Evolutionary conservation across 75 land plant genomes (phyloP).

Genomic region (Larix kaempferi): DNA sequence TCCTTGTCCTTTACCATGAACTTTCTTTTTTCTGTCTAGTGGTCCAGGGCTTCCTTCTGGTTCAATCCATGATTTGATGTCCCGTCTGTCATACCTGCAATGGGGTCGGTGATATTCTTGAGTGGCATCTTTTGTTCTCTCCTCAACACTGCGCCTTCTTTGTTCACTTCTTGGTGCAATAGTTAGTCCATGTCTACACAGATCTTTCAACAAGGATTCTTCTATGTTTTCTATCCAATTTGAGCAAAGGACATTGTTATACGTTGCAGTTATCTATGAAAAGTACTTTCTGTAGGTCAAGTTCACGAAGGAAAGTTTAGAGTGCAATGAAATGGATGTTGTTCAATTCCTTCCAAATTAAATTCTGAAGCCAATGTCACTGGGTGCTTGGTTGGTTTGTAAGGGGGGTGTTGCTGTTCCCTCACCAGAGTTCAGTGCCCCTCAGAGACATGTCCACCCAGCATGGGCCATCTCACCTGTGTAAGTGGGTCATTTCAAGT

Average conservation of each 20-base stretch:
- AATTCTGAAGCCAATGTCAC: not conserved
- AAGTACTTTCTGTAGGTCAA: not conserved
- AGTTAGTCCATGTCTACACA: not conserved
- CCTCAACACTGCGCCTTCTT: not conserved
- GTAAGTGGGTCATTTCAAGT: too few species aligned
- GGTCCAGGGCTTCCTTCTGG: not conserved
- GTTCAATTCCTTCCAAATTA: not conserved
- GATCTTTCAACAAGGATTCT: not conserved
- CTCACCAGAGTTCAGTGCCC: too few species aligned
- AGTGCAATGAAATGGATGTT: not conserved
- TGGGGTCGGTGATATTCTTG: not conserved
- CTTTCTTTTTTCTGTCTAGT: not conserved
- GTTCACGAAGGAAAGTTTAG: not conserved
- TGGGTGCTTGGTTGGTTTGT: not conserved
- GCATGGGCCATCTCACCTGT: too few species aligned
- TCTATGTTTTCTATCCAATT: not conserved
- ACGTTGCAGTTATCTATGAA: not conserved
- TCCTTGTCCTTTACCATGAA: not conserved
- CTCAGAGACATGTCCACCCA: too few species aligned
- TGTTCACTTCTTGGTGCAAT: not conserved
- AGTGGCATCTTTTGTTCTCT: constrained; percentile 7
- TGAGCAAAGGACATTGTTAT: not conserved
- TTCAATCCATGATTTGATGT: not conserved
- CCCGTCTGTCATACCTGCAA: not conserved
- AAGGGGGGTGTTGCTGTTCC: too few species aligned